Percentiles rank a stretch among this genome's conserved stretches.
These are phyloP conservation scores for Angophora floribunda DNA, from an alignment of 345 rosid species.

Conservation along the genomic window DNA sequence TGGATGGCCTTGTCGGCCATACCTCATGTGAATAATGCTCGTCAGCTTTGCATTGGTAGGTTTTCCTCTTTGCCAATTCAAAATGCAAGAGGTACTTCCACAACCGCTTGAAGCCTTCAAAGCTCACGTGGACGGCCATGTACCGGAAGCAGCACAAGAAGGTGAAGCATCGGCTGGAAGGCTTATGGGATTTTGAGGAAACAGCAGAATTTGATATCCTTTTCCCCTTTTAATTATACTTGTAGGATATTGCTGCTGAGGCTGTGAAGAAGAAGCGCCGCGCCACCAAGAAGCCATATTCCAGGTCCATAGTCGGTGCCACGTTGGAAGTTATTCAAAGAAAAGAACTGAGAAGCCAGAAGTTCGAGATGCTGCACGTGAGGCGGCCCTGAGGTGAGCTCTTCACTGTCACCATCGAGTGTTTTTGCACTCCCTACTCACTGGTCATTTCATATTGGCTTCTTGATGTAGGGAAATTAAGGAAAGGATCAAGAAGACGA, in stretches of 20 bases:
- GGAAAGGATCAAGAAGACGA: conserved; percentile 13
- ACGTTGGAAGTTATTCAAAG: conserved; percentile 68
- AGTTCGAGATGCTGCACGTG: conserved; percentile 61
- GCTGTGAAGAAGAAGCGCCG: conserved; percentile 55
- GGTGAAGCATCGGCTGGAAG: conserved; percentile 7
- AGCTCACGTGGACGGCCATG: conserved; percentile 84
- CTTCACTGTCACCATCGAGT: neutral
- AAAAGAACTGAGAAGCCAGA: conserved; percentile 60
- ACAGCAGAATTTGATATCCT: neutral
- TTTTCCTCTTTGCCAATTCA: conserved; percentile 79
- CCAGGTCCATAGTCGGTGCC: conserved; percentile 68
- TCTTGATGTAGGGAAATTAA: conserved; percentile 3
- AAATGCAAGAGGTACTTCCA: conserved; percentile 95
- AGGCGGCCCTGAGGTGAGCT: conserved; percentile 42
- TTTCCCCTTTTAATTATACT: neutral
- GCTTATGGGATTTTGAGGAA: neutral
- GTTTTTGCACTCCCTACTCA: neutral
- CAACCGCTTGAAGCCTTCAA: conserved; percentile 84
- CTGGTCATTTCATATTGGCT: neutral
- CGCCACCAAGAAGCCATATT: conserved; percentile 54
- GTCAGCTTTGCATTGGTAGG: conserved; percentile 17
- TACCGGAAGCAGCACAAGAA: conserved; percentile 68
- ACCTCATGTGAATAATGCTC: neutral
- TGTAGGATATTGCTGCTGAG: conserved; percentile 51
- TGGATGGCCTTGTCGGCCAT: neutral